Conservation (phyloP, 179 eudicot genomes). For the Camellia oleifera region DNA sequence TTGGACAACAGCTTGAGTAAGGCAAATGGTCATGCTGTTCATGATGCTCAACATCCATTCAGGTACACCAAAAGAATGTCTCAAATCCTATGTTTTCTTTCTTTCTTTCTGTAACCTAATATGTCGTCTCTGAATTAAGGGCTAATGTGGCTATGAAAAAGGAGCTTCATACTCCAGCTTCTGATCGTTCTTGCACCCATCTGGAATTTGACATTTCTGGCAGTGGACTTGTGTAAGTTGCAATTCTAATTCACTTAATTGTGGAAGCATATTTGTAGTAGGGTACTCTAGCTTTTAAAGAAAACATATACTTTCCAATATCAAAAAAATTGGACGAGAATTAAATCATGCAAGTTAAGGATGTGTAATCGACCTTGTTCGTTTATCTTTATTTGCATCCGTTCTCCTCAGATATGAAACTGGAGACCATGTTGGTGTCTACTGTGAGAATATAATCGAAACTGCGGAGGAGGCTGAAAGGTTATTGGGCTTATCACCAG, state of each 20-base stretch:
- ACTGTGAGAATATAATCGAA: slow-evolving; percentile 73
- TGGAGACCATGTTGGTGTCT: slow-evolving; percentile 97
- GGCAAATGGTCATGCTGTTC: slow-evolving; percentile 80
- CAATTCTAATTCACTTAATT: not conserved
- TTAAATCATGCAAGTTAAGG: not conserved
- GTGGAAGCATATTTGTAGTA: not conserved
- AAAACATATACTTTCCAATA: not conserved
- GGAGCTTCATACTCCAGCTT: slow-evolving; percentile 85
- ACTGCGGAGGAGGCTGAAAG: slow-evolving; percentile 79
- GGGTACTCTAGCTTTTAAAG: not conserved
- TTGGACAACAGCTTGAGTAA: slow-evolving; percentile 46
- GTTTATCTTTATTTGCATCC: not conserved
- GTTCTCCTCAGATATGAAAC: slow-evolving; percentile 66
- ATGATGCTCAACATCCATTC: slow-evolving; percentile 95
- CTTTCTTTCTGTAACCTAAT: slow-evolving; percentile 11
- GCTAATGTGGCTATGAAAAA: slow-evolving; percentile 77
- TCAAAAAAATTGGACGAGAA: not conserved
- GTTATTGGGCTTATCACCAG: slow-evolving; percentile 57
- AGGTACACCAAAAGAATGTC: slow-evolving; percentile 40
- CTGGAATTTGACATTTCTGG: slow-evolving; percentile 85
- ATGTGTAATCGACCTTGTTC: not conserved
- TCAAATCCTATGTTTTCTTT: not conserved
- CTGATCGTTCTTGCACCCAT: slow-evolving; percentile 98
- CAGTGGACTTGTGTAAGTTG: slow-evolving; percentile 75
- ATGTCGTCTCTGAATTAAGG: slow-evolving; percentile 27